These are phyloP conservation scores for Antitrichia curtipendula DNA, from an alignment of 225 moss, liverwort and hornwort genomes.

Conservation along the genomic window DNA sequence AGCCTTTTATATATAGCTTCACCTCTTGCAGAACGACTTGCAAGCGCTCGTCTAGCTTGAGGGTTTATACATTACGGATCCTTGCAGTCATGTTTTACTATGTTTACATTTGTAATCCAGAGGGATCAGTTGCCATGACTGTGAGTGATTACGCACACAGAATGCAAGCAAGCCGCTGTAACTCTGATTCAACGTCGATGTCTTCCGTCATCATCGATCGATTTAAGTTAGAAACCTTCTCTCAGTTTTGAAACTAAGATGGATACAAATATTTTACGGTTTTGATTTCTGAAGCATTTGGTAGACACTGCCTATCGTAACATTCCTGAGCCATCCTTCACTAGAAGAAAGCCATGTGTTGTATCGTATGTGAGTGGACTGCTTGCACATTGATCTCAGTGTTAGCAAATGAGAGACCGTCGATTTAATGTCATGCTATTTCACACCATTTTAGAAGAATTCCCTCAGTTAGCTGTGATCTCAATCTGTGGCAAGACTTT, in stretches of 20 bases:
- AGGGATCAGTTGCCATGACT: not conserved
- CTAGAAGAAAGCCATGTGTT: not conserved
- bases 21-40: not conserved
- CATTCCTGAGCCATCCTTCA: not conserved
- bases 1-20: not conserved
- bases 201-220: not conserved
- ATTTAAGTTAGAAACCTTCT: not conserved
- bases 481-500: not conserved
- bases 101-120: not conserved
- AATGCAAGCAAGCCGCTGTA: not conserved
- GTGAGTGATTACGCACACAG: not conserved
- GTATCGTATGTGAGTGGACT: not conserved
- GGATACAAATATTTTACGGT: not conserved
- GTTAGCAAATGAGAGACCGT: not conserved
- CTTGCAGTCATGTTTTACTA: not conserved
- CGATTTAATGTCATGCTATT: not conserved
- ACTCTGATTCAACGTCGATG: not conserved
- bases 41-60: not conserved
- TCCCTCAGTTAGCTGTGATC: fast-evolving
- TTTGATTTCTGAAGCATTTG: not conserved
- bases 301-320: not conserved
- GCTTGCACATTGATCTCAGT: not conserved
- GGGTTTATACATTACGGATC: not conserved
- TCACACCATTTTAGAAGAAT: not conserved
- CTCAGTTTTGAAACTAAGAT: not conserved